Conservation (phyloP, 1,284 basidiomycete genomes). For the Anthracocystis setariae region DNA sequence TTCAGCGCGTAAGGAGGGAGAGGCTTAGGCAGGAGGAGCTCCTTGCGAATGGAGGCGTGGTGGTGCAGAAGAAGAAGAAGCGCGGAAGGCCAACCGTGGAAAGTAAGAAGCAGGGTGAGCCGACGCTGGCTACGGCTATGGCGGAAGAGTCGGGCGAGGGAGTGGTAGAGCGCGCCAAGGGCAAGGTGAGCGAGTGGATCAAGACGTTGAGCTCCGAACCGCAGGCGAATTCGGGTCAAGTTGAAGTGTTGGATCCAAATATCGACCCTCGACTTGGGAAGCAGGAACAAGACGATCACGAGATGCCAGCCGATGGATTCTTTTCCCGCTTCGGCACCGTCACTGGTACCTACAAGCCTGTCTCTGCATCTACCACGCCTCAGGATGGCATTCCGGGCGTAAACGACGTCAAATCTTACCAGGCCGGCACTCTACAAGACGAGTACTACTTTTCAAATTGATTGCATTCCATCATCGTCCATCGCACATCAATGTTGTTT, state of each 20-base stretch:
- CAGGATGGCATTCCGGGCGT: neutral
- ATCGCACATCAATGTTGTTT: too few relatives aligned
- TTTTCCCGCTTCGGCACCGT: conserved; percentile 38
- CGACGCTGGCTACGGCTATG: neutral
- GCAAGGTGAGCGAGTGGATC: conserved; percentile 38
- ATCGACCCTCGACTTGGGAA: conserved; percentile 15
- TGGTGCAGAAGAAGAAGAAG: neutral
- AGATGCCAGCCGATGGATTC: conserved; percentile 2
- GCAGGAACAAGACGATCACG: conserved; percentile 3
- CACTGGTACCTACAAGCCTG: conserved; percentile 8
- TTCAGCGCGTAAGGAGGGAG: conserved; percentile 15
- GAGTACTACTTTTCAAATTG: conserved; percentile 41
- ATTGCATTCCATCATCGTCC: too few relatives aligned
- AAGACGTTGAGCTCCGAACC: conserved; percentile 31
- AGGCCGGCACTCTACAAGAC: conserved; percentile 13
- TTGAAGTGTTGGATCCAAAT: neutral
- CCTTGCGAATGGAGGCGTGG: neutral
- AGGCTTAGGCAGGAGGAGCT: neutral
- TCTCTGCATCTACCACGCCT: neutral
- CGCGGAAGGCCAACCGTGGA: conserved; percentile 1
- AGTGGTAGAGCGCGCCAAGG: conserved; percentile 18
- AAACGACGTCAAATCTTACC: neutral
- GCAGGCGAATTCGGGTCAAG: neutral
- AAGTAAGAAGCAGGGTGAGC: neutral
- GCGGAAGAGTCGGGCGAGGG: neutral